These are phyloP conservation scores for Colletotrichum filicis DNA, from an alignment of 2,329 filamentous ascomycete species.

Conservation along the genomic window DNA sequence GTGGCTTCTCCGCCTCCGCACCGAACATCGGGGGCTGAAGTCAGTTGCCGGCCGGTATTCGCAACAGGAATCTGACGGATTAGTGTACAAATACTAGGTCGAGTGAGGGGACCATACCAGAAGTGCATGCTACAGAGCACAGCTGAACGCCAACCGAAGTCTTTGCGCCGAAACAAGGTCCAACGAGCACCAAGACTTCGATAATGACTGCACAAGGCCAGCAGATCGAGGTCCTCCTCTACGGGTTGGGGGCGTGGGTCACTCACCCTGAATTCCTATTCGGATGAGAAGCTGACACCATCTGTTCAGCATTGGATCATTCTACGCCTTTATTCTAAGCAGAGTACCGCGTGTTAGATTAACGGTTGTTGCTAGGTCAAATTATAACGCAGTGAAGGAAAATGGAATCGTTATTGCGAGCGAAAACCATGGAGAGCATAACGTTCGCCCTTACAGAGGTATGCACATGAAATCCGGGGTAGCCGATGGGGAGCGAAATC, in stretches of 20 bases:
- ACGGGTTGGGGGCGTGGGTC: constrained; percentile 64
- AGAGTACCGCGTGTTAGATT: constrained; percentile 57
- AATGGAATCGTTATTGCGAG: constrained; percentile 65
- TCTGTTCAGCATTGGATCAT: constrained; percentile 61
- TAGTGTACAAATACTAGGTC: constrained; percentile 16
- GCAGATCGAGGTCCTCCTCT: constrained; percentile 53
- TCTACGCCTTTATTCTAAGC: constrained; percentile 65
- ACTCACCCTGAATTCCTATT: neutral
- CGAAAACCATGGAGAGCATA: constrained; percentile 65
- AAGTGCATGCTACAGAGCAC: neutral
- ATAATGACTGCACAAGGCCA: constrained; percentile 37
- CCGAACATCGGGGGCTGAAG: neutral
- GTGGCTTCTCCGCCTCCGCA: neutral
- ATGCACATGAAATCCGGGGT: neutral
- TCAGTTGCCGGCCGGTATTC: neutral
- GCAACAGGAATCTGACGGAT: neutral
- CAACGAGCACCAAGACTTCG: neutral
- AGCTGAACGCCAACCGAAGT: neutral
- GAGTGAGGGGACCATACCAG: neutral
- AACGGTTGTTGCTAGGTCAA: constrained; percentile 70
- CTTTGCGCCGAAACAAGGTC: neutral
- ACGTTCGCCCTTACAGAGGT: constrained; percentile 58
- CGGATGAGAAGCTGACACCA: neutral
- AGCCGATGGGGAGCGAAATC: too few relatives aligned
- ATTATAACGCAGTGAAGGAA: constrained; percentile 64